Evolutionary conservation across 345 rosid genomes (phyloP).

Genomic region (Balakata baccata): DNA sequence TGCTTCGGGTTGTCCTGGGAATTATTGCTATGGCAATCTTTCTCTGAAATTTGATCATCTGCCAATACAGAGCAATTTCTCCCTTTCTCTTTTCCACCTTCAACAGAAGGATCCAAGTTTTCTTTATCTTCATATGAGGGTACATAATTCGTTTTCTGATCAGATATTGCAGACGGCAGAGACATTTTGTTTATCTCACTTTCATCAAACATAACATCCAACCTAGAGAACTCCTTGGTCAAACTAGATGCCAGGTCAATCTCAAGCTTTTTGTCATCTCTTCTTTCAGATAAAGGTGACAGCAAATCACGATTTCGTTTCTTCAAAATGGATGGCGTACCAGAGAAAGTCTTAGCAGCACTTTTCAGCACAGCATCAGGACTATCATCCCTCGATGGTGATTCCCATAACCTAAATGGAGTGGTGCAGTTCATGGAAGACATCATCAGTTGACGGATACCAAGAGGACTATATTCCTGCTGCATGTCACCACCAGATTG

Average conservation of each 20-base stretch:
- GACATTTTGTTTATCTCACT: slow-evolving; percentile 36
- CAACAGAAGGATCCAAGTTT: slow-evolving; percentile 34
- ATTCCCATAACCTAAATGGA: slow-evolving; percentile 91
- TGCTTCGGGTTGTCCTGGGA: slow-evolving; percentile 32
- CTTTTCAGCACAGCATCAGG: slow-evolving; percentile 74
- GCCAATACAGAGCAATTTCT: slow-evolving; percentile 22
- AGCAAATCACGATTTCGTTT: slow-evolving; percentile 80
- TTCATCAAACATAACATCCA: slow-evolving; percentile 78
- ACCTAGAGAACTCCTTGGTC: slow-evolving; percentile 70
- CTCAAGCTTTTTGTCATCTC: slow-evolving; percentile 77
- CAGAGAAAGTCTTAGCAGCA: slow-evolving; percentile 66
- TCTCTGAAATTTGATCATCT: slow-evolving; percentile 26
- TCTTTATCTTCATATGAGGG: slow-evolving; percentile 48
- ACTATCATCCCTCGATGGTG: slow-evolving; percentile 64
- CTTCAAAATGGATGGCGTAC: slow-evolving; percentile 85
- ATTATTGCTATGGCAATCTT: slow-evolving; percentile 23
- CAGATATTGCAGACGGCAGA: slow-evolving; percentile 34
- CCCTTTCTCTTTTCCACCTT: slow-evolving; percentile 26
- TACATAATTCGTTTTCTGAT: slow-evolving; percentile 28
- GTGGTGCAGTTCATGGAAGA: slow-evolving; percentile 78
- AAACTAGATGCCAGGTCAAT: slow-evolving; percentile 62
- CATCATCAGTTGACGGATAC: slow-evolving; percentile 92
- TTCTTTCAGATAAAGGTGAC: slow-evolving; percentile 82
- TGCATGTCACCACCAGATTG: slow-evolving; percentile 70
- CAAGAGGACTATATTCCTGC: slow-evolving; percentile 96